phyloP scores from a whole-genome alignment of 2,329 filamentous ascomycete genomes.

The Chaetomium strumarium region DNA sequence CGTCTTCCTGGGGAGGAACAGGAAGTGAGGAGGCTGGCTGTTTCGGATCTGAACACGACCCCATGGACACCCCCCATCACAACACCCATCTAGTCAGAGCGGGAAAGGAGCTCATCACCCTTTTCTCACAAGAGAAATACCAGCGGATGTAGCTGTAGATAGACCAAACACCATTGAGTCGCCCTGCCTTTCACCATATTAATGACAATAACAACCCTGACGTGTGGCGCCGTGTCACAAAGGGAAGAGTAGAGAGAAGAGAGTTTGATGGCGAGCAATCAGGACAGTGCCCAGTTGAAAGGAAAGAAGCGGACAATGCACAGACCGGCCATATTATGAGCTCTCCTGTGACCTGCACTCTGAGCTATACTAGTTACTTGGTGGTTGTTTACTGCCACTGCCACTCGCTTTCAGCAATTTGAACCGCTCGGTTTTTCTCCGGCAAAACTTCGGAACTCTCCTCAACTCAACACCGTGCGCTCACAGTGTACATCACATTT shows the following conservation, averaged over 20 bases:
- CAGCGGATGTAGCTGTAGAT: constrained; percentile 17
- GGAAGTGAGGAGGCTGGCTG: constrained; percentile 5
- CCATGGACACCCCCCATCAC: not conserved
- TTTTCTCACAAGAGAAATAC: constrained; percentile 5
- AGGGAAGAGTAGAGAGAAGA: not conserved
- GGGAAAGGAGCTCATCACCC: constrained; percentile 1
- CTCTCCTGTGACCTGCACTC: not conserved
- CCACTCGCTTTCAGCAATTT: not conserved
- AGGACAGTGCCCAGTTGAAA: not conserved
- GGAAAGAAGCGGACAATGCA: constrained; percentile 3
- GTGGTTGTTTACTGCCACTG: not conserved
- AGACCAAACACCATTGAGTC: constrained; percentile 17
- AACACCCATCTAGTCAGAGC: not conserved
- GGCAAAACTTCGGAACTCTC: not conserved
- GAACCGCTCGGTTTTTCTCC: too few relatives aligned
- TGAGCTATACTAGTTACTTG: not conserved
- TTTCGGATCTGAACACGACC: constrained; percentile 1
- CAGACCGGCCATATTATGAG: not conserved
- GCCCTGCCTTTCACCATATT: not conserved
- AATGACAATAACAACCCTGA: not conserved
- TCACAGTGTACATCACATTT: not conserved
- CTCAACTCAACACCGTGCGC: not conserved
- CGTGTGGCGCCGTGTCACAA: not conserved
- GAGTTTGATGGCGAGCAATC: not conserved
- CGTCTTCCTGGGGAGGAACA: not conserved